Percentiles rank a stretch among this genome's conserved stretches.
These are phyloP conservation scores for Exobasidium rhododendri DNA, from an alignment of 1,284 basidiomycete species.

Conservation along the genomic window DNA sequence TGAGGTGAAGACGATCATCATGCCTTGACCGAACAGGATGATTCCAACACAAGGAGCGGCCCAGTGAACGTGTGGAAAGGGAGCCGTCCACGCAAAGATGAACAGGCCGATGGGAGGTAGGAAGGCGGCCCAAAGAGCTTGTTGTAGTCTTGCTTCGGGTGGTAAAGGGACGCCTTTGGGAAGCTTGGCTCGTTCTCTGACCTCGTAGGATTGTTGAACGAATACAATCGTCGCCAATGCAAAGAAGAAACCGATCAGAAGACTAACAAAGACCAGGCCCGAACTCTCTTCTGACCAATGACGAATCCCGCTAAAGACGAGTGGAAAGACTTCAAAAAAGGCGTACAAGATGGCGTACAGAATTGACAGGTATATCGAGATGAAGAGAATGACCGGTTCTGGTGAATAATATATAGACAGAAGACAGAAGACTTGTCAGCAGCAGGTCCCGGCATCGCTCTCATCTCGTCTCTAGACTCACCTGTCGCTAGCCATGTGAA, in stretches of 20 bases:
- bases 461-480: too few species aligned
- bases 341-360: slow-evolving; percentile 33
- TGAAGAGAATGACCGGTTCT: slow-evolving; percentile 28
- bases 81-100: slow-evolving; percentile 29
- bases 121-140: slow-evolving; percentile 19
- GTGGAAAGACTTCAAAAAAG: slow-evolving; percentile 32
- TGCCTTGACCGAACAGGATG: slow-evolving; percentile 22
- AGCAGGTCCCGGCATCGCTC: too few species aligned
- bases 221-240: slow-evolving; percentile 20
- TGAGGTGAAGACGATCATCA: slow-evolving; percentile 22
- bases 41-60: slow-evolving; percentile 21
- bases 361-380: slow-evolving; percentile 27
- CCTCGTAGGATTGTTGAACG: slow-evolving; percentile 15
- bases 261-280: slow-evolving; percentile 26
- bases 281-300: slow-evolving; percentile 22
- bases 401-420: not conserved
- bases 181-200: slow-evolving; percentile 20
- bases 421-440: too few species aligned
- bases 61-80: slow-evolving; percentile 23
- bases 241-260: slow-evolving; percentile 27
- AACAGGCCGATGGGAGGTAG: slow-evolving; percentile 26
- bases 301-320: slow-evolving; percentile 26
- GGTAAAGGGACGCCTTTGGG: slow-evolving; percentile 12
- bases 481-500: not conserved
- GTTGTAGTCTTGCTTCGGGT: slow-evolving; percentile 23